Evolutionary conservation across 1,139 yeast genomes (phyloP).

Genomic region (Candida sanyaensis): DNA sequence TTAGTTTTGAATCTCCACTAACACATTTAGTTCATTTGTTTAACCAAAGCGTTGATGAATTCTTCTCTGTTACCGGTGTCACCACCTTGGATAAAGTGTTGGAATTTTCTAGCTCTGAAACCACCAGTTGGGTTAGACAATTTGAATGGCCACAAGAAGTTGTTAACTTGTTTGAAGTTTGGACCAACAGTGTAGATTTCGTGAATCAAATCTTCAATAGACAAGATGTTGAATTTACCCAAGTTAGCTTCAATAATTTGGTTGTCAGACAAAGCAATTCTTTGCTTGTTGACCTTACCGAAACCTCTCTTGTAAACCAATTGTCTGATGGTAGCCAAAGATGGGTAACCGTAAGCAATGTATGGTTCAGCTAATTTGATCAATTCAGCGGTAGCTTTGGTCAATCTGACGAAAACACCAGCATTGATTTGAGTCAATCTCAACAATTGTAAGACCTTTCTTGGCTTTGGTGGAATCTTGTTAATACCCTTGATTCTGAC

Average conservation of each 20-base stretch:
- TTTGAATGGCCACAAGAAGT: constrained; percentile 99
- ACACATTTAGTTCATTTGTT: constrained; percentile 81
- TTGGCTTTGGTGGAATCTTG: constrained; percentile 99
- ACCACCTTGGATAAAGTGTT: constrained; percentile 99
- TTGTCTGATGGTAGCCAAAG: constrained; percentile 92
- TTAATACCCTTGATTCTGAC: constrained; percentile 99
- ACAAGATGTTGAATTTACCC: constrained; percentile 96
- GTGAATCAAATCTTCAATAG: constrained; percentile 97
- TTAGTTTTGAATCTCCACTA: neutral
- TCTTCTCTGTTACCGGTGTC: constrained; percentile 99
- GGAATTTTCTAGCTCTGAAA: constrained; percentile 99
- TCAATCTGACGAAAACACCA: constrained; percentile 96
- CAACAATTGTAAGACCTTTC: constrained; percentile 97
- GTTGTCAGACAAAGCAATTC: constrained; percentile 94
- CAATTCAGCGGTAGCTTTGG: constrained; percentile 98
- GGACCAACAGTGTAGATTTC: constrained; percentile 99
- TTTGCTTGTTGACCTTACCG: constrained; percentile 99
- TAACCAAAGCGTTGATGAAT: constrained; percentile 95
- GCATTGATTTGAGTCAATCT: constrained; percentile 98
- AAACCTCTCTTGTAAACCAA: constrained; percentile 99
- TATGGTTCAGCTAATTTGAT: constrained; percentile 98
- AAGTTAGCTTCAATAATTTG: constrained; percentile 89
- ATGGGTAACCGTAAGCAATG: constrained; percentile 99
- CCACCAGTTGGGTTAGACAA: constrained; percentile 99
- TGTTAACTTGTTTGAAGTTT: constrained; percentile 99